Evolutionary conservation across 2,329 filamentous ascomycete genomes (phyloP), one percentile per base, ranked within the genome.

Genomic region (Chaetothyriales sp.): DNA sequence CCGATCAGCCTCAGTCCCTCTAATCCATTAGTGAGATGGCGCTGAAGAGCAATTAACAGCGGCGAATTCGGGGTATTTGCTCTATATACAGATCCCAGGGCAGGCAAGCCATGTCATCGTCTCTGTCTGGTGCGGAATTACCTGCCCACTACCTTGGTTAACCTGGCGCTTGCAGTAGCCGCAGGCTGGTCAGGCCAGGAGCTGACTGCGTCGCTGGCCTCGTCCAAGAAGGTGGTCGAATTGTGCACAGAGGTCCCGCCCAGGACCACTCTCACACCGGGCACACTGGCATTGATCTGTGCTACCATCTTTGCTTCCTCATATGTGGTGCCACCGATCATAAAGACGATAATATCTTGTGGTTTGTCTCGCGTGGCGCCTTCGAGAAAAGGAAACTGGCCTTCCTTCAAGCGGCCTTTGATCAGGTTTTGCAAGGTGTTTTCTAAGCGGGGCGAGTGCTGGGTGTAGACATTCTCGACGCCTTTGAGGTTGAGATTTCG

Each of bases 391-490:
- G 92, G 94, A 64, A 94, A 97, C 56, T 92, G 81, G 58, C 89
- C 80, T 62, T 94, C 87, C 62, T 82, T 85, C 53, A 98, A 70
- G 28, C 86, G 81, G 0, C 92, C 94, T 65, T 95, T 95, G 71
- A 97, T 89, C 49, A 98, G 73, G 61, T 90, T 90, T 65, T 95
- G 90, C 18, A 98, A 71, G 0, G 89, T 97, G 20, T 79, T 78
- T 66, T 95, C 89, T 15, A 98, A 69, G 19, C 88, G 77, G 0
- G 94, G 89, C 5, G 88, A 94, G 67, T 98, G 92, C 66, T 98
- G 94, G 0, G 92, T 98, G 67, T 98, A 98, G 25, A 98, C 92
- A 62, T 98, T 98, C 67, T 98, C 94, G 1, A 98, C 92, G 1
- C 92, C 92, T 64, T 97, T 95, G 13, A 98, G 75, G 0, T 92